These are phyloP conservation scores for Yamadazyma paraphyllophila DNA, from an alignment of 805 yeast species.

Conservation along the genomic window DNA sequence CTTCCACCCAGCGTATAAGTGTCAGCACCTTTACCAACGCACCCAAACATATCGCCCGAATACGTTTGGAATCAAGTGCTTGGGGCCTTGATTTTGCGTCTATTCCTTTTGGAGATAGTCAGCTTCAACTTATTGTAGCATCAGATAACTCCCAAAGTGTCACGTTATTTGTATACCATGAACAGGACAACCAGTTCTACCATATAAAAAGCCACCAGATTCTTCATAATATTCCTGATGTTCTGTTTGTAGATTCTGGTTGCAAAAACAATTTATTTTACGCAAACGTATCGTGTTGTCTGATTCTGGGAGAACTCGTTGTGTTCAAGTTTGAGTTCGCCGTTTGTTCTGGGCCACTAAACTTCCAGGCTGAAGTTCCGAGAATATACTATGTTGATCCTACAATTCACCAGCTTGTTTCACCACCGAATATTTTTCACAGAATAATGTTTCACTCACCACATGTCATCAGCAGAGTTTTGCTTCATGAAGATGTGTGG, in stretches of 20 bases:
- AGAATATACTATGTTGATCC: constrained; percentile 26
- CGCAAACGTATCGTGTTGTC: constrained; percentile 33
- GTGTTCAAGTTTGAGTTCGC: constrained; percentile 34
- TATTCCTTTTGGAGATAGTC: constrained; percentile 9
- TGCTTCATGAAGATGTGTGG: constrained; percentile 54
- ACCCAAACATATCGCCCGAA: constrained; percentile 6
- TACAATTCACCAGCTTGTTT: constrained; percentile 24
- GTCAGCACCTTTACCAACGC: background rate
- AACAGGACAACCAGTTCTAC: constrained; percentile 23
- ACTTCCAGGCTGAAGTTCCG: constrained; percentile 7
- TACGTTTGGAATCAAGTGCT: constrained; percentile 45
- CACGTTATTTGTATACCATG: constrained; percentile 37
- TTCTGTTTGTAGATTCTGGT: constrained; percentile 33
- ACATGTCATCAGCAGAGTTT: constrained; percentile 27
- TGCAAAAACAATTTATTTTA: constrained; percentile 18
- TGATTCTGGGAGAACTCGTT: constrained; percentile 48
- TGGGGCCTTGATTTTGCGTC: constrained; percentile 61
- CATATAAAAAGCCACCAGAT: constrained; percentile 41
- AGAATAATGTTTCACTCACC: constrained; percentile 26
- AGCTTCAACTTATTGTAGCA: constrained; percentile 36
- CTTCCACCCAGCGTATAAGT: background rate
- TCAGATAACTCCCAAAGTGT: constrained; percentile 56
- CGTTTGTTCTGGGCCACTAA: constrained; percentile 24
- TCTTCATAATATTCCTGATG: constrained; percentile 56
- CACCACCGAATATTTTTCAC: constrained; percentile 15